Evolutionary conservation across 164 flowering plant genomes (phyloP), one percentile per base, ranked within the genome.

Genomic region (Chloranthus sessilifolius): DNA sequence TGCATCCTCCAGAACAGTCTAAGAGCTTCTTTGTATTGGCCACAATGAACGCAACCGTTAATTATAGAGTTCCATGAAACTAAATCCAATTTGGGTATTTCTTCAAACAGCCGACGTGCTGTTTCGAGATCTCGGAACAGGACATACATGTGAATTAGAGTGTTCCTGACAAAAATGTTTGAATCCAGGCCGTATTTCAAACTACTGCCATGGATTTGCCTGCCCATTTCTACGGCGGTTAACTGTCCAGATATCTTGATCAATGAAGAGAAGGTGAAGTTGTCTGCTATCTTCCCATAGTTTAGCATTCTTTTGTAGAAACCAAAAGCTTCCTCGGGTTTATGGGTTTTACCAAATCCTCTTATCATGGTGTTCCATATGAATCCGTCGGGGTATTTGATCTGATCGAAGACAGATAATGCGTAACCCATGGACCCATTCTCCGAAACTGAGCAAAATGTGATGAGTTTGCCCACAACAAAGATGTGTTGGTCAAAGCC

Each of bases 291-390:
- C 38, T 50, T 55, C 24, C 66, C 74, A 1, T 22, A 53, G 30
- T 53, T 46, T n/a, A 44, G 50, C 86, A 80, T 77, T 55, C 61
- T 60, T 50, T 59, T 69, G 50, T 70, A 83, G 55, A 58, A 70
- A 7, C 28, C 56, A 44, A 83, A 63, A 34, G 71, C 74, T 23
- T 55, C 62, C 11, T 37, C 46, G 4, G 66, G 61, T 8, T 57
- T 43, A 33, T 33, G 52, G 2, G 59, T 57, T 35, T 58, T 69
- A 11, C 68, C 80, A 43, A 74, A 67, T 12, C 83, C 83, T 47
- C 83, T 70, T 38, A 83, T 80, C 77, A 83, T 71, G n/a, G 82
- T 74, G 43, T 74, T 80, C 83, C 80, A 77, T 10, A 76, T 30
- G 62, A 82, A 80, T 69, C 76, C 78, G 73, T 80, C 81, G 30